Evolutionary conservation across 768 basidiomycete genomes (phyloP).

Genomic region (Tricholoma terreum): DNA sequence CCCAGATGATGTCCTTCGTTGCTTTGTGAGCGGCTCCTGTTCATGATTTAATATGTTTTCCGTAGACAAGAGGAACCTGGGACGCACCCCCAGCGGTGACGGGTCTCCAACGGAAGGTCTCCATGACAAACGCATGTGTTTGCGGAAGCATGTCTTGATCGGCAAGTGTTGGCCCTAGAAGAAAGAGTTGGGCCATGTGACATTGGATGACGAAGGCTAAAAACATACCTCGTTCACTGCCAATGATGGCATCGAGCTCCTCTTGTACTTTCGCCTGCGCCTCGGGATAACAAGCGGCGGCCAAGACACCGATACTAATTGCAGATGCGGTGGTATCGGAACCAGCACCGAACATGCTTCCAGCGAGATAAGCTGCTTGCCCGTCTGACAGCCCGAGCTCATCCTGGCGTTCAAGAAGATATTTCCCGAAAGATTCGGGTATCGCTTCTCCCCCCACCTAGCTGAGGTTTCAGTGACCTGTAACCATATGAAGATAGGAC

Average conservation of each 20-base stretch:
- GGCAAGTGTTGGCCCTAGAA: conserved; percentile 34
- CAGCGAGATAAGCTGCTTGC: conserved; percentile 62
- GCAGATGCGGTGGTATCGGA: conserved; percentile 64
- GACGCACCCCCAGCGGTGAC: conserved; percentile 43
- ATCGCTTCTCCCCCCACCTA: conserved; percentile 35
- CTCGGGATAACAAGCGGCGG: conserved; percentile 52
- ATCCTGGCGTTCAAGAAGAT: conserved; percentile 53
- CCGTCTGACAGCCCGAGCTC: conserved; percentile 52
- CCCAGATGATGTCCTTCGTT: conserved; percentile 59
- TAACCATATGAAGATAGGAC: too few relatives aligned
- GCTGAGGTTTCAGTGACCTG: neutral
- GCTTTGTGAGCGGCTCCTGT: conserved; percentile 61
- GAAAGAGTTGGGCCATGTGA: neutral
- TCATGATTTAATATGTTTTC: neutral
- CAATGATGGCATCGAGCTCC: conserved; percentile 53
- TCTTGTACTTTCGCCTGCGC: conserved; percentile 49
- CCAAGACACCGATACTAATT: conserved; percentile 55
- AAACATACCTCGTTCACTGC: conserved; percentile 37
- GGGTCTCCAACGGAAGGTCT: conserved; percentile 50
- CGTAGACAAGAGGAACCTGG: neutral
- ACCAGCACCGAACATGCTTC: conserved; percentile 65
- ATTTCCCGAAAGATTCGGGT: conserved; percentile 51
- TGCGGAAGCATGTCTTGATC: conserved; percentile 43
- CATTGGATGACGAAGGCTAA: neutral
- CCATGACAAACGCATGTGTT: conserved; percentile 48